Conservation (phyloP, 1,284 basidiomycete genomes). For the Sanghuangporus baumii region DNA sequence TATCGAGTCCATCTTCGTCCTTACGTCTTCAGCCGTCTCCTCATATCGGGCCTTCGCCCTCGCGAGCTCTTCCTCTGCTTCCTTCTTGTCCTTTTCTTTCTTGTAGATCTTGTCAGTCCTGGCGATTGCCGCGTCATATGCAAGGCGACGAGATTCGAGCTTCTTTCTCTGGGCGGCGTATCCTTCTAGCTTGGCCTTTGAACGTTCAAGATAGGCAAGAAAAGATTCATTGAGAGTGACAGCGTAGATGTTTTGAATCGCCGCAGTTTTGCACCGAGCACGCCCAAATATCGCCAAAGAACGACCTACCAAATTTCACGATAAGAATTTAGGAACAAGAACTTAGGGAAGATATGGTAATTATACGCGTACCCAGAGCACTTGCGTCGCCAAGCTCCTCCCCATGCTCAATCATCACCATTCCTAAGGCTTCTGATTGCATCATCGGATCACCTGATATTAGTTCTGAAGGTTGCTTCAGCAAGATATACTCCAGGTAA, state of each 20-base stretch:
- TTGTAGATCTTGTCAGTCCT: conserved; percentile 63
- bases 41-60: conserved; percentile 69
- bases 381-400: conserved; percentile 75
- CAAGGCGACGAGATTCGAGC: conserved; percentile 41
- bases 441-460: conserved; percentile 55
- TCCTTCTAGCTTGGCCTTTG: conserved; percentile 64
- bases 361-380: conserved; percentile 48
- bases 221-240: conserved; percentile 68
- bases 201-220: conserved; percentile 54
- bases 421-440: conserved; percentile 71
- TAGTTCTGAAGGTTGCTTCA: conserved; percentile 59
- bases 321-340: neutral
- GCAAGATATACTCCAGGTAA: conserved; percentile 57
- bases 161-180: conserved; percentile 70
- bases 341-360: neutral
- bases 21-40: conserved; percentile 76
- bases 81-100: conserved; percentile 61
- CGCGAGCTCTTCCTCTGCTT: conserved; percentile 74
- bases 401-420: conserved; percentile 83
- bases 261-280: conserved; percentile 77
- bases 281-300: conserved; percentile 69
- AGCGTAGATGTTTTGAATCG: conserved; percentile 74
- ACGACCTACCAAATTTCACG: conserved; percentile 39
- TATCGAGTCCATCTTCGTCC: conserved; percentile 66
- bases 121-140: conserved; percentile 63